phyloP scores from a whole-genome alignment of 257 asterid species.

The Petunia axillaris region DNA sequence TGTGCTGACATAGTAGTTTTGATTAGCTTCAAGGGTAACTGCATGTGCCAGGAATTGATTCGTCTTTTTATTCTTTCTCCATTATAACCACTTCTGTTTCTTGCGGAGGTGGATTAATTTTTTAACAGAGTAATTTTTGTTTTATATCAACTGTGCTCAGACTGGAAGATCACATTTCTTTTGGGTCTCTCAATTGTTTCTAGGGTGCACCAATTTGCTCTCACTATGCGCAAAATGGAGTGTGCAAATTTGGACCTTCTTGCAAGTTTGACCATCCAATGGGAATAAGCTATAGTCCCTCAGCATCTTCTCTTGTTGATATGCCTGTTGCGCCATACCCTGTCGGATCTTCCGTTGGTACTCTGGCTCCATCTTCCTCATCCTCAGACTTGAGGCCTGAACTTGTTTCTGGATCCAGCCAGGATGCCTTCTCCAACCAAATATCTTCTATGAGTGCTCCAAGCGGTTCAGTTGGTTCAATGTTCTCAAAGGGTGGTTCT shows the following conservation, averaged over 20 bases:
- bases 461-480: conserved; percentile 51
- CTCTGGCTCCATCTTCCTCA: conserved; percentile 61
- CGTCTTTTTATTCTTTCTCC: not conserved
- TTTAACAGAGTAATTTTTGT: not conserved
- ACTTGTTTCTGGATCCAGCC: conserved; percentile 41
- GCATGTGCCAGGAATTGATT: conserved; percentile 3
- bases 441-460: conserved; percentile 49
- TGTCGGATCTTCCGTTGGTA: conserved; percentile 53
- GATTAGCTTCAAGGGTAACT: not conserved
- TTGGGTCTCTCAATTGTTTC: conserved; percentile 4
- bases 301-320: conserved; percentile 68
- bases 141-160: not conserved
- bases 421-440: conserved; percentile 41
- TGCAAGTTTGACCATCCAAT: conserved; percentile 77
- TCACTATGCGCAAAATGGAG: conserved; percentile 69
- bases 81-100: not conserved
- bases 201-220: conserved; percentile 70
- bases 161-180: not conserved
- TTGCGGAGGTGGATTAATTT: not conserved
- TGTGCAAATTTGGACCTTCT: conserved; percentile 72
- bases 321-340: conserved; percentile 77
- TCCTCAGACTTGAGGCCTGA: conserved; percentile 62
- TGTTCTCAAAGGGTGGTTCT: conserved; percentile 46
- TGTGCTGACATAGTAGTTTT: not conserved
- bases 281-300: conserved; percentile 67